Conservation (phyloP, 768 basidiomycete genomes). For the Daedaleopsis sinensis region DNA sequence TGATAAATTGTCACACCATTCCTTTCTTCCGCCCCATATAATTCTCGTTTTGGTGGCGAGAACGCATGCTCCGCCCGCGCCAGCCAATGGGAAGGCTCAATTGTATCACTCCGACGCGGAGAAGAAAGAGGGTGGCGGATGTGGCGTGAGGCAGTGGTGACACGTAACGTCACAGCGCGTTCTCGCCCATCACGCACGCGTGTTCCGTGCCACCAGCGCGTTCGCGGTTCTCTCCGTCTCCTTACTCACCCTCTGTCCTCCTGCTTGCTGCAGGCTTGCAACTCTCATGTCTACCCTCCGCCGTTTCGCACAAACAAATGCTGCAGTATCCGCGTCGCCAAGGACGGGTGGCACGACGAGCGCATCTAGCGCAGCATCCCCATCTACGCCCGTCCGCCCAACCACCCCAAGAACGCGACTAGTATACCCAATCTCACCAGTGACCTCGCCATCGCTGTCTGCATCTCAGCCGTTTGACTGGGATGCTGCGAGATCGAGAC, state of each 20-base stretch:
- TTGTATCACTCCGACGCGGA: constrained; percentile 17
- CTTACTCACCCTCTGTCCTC: background rate
- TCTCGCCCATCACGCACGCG: constrained; percentile 17
- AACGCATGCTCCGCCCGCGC: background rate
- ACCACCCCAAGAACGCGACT: constrained; percentile 50
- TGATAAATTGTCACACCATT: constrained; percentile 26
- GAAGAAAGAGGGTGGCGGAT: constrained; percentile 12
- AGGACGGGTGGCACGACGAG: constrained; percentile 12
- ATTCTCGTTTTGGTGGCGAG: constrained; percentile 20
- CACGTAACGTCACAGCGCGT: constrained; percentile 21
- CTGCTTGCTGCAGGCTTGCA: background rate
- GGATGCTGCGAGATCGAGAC: constrained; percentile 75
- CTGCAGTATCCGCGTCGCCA: constrained; percentile 23
- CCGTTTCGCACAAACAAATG: constrained; percentile 30
- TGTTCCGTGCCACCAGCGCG: constrained; percentile 16
- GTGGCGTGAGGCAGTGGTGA: constrained; percentile 14
- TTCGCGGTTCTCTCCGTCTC: background rate
- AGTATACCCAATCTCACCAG: constrained; percentile 53
- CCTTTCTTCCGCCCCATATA: constrained; percentile 16
- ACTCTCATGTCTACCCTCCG: constrained; percentile 25
- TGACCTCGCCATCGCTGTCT: constrained; percentile 73
- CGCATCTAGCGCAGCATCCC: constrained; percentile 32
- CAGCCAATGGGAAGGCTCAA: constrained; percentile 7
- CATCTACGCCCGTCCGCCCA: constrained; percentile 35
- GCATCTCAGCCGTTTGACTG: constrained; percentile 84